A percentile compares a stretch with the other conserved stretches of the same genome.
phyloP scores from a whole-genome alignment of 495 filamentous ascomycete species.

The Gamarada debralockiae region DNA sequence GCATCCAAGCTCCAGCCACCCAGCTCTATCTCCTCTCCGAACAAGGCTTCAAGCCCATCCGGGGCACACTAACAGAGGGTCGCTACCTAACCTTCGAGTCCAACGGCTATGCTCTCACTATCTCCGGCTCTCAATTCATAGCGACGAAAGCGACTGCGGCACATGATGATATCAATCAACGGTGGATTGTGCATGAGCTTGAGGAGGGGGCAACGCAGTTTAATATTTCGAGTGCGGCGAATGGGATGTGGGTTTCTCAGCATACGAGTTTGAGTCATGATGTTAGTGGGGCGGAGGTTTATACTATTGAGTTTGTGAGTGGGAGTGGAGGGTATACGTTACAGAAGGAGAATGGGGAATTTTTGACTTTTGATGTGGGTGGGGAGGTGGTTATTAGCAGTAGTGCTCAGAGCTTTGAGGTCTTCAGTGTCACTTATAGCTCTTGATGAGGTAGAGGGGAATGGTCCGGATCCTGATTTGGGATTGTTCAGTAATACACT shows the following conservation, averaged over 20 bases:
- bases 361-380: constrained; percentile 5
- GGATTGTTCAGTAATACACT: too few relatives aligned
- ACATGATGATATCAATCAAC: background rate
- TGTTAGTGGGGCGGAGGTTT: constrained; percentile 5
- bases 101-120: constrained; percentile 18
- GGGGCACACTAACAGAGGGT: constrained; percentile 29
- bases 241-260: background rate
- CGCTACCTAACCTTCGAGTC: constrained; percentile 23
- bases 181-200: constrained; percentile 1
- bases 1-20: background rate
- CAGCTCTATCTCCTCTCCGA: constrained; percentile 14
- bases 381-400: background rate
- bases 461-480: too few relatives aligned
- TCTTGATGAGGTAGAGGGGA: too few relatives aligned
- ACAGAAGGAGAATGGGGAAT: constrained; percentile 17
- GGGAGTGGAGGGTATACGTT: constrained; percentile 6
- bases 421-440: constrained; percentile 6
- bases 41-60: constrained; percentile 28
- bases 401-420: background rate
- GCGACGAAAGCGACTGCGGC: background rate
- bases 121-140: constrained; percentile 4
- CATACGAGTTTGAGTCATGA: background rate
- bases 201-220: background rate
- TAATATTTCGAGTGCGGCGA: background rate
- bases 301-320: constrained; percentile 9